Percentiles rank a stretch among this genome's conserved stretches.
Conservation (phyloP, 2,329 filamentous ascomycete species). For the Aspergillus fumigatus region DNA sequence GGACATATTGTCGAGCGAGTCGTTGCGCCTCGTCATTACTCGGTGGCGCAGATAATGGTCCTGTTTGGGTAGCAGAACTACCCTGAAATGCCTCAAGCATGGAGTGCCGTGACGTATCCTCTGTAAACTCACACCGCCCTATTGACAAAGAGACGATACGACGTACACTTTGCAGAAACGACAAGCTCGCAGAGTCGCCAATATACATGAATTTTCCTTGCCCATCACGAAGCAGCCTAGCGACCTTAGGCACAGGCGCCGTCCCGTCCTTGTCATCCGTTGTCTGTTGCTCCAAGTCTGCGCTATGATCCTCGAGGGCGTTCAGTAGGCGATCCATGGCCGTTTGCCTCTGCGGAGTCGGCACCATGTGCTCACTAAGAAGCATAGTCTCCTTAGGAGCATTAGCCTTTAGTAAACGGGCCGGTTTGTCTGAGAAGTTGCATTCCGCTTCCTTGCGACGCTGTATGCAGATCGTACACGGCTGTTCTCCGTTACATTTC, state of each 20-base stretch:
- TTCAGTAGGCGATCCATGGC: conserved; percentile 33
- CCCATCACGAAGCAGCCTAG: conserved; percentile 47
- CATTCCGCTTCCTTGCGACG: conserved; percentile 39
- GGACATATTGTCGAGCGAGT: conserved; percentile 41
- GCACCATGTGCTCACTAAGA: conserved; percentile 27
- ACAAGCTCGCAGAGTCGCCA: conserved; percentile 50
- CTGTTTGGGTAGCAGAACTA: conserved; percentile 24
- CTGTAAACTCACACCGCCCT: conserved; percentile 39
- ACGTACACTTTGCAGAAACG: conserved; percentile 50
- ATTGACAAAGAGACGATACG: conserved; percentile 46
- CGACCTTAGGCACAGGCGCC: conserved; percentile 35
- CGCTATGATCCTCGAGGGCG: conserved; percentile 28
- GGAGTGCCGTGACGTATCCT: conserved; percentile 38
- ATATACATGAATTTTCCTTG: conserved; percentile 53
- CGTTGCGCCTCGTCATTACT: conserved; percentile 37
- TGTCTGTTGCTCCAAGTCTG: conserved; percentile 24
- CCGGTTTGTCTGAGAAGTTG: conserved; percentile 37
- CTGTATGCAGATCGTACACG: conserved; percentile 48
- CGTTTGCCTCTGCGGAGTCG: conserved; percentile 28
- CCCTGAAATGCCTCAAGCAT: conserved; percentile 40
- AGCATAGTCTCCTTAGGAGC: conserved; percentile 29
- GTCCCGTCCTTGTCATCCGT: conserved; percentile 30
- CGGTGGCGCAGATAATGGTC: conserved; percentile 28
- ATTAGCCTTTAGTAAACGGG: conserved; percentile 29
- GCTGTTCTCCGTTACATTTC: conserved; percentile 49